These are phyloP conservation scores for Lignosus rhinocerotis DNA, from an alignment of 1,284 basidiomycete genomes.

Conservation along the genomic window DNA sequence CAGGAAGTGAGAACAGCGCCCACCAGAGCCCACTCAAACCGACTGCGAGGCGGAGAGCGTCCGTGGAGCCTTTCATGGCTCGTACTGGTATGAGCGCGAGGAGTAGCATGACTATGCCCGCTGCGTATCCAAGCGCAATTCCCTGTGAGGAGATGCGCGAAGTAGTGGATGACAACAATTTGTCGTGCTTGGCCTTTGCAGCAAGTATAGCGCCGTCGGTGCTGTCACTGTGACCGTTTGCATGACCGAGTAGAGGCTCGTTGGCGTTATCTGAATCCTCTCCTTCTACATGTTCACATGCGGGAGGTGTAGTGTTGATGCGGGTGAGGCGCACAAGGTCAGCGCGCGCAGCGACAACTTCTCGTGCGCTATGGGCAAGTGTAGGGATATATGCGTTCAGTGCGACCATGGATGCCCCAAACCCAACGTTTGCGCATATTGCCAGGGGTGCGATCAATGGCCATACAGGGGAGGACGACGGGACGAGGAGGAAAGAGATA, in stretches of 20 bases:
- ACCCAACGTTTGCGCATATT: constrained; percentile 77
- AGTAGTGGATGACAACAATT: constrained; percentile 65
- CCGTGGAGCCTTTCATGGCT: constrained; percentile 66
- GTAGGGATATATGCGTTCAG: constrained; percentile 87
- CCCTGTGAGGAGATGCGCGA: constrained; percentile 81
- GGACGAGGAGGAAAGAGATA: constrained; percentile 69
- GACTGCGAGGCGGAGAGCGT: constrained; percentile 75
- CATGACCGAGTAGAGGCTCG: constrained; percentile 21
- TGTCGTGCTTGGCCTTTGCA: constrained; percentile 27
- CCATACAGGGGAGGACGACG: constrained; percentile 72
- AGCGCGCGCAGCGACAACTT: constrained; percentile 49
- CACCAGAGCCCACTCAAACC: constrained; percentile 84
- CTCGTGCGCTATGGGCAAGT: constrained; percentile 66
- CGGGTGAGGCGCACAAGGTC: constrained; percentile 33
- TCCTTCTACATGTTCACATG: background rate
- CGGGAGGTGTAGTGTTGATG: background rate
- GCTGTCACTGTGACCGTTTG: constrained; percentile 11
- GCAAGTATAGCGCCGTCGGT: constrained; percentile 21
- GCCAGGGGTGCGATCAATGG: constrained; percentile 61
- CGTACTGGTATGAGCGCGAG: constrained; percentile 76
- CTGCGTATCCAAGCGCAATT: constrained; percentile 82
- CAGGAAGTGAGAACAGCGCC: constrained; percentile 77
- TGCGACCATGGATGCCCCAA: constrained; percentile 83
- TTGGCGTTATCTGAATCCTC: constrained; percentile 3
- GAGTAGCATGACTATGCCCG: constrained; percentile 70